These are phyloP conservation scores for Pythium utonaiense DNA, from an alignment of 352 stramenopile genomes.

Conservation along the genomic window DNA sequence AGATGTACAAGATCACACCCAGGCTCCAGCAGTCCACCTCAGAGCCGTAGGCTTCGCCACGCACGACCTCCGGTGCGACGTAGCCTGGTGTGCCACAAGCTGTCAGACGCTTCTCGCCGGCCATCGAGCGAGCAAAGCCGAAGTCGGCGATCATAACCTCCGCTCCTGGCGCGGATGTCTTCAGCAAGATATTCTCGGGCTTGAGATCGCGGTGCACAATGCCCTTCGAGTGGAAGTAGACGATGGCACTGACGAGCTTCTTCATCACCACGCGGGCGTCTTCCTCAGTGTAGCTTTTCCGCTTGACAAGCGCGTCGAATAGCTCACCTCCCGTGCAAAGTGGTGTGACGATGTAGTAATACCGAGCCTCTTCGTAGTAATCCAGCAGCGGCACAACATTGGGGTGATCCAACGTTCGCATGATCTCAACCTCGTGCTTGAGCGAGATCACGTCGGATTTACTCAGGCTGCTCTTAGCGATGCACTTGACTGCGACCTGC, in stretches of 20 bases:
- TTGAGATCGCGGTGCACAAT: constrained; percentile 92
- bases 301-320: constrained; percentile 91
- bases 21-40: constrained; percentile 94
- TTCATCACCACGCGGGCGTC: constrained; percentile 90
- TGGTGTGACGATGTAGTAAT: constrained; percentile 82
- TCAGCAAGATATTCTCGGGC: constrained; percentile 87
- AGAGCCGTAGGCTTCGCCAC: constrained; percentile 78
- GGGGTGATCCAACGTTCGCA: constrained; percentile 64
- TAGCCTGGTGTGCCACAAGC: constrained; percentile 88
- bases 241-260: constrained; percentile 89
- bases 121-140: constrained; percentile 77
- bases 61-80: constrained; percentile 93
- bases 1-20: constrained; percentile 93
- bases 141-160: constrained; percentile 90
- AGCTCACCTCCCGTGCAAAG: constrained; percentile 97
- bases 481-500: constrained; percentile 80
- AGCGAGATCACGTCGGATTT: constrained; percentile 49
- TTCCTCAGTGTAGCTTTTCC: constrained; percentile 94
- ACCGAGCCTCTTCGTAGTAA: constrained; percentile 71
- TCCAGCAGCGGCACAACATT: constrained; percentile 72
- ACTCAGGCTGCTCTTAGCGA: constrained; percentile 54
- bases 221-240: constrained; percentile 90
- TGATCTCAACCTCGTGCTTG: constrained; percentile 71
- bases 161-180: constrained; percentile 61
- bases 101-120: constrained; percentile 46